phyloP scores from a whole-genome alignment of 768 basidiomycete species.

The Podaxis rugospora region DNA sequence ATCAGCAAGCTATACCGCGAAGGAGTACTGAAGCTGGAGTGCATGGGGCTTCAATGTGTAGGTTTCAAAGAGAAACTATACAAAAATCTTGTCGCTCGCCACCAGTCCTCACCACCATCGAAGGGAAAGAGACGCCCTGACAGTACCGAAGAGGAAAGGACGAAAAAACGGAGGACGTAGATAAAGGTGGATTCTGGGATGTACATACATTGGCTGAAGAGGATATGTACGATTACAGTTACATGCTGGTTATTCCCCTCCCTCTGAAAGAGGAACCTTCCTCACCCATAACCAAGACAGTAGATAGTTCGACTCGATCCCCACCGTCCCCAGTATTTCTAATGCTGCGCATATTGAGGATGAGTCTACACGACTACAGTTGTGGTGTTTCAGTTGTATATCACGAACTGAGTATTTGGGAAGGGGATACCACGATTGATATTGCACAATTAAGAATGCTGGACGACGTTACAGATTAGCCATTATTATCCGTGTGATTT shows the following conservation, averaged over 20 bases:
- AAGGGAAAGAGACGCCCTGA: not conserved
- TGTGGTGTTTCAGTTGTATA: not conserved
- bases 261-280: not conserved
- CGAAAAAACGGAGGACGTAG: not conserved
- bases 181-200: not conserved
- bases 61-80: not conserved
- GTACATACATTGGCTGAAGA: not conserved
- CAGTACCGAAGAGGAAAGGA: not conserved
- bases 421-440: not conserved
- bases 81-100: not conserved
- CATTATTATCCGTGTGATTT: not conserved
- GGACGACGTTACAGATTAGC: not conserved
- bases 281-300: not conserved
- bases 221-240: not conserved
- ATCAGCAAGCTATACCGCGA: slow-evolving; percentile 3
- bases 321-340: not conserved
- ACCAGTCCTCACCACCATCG: not conserved
- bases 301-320: not conserved
- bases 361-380: not conserved
- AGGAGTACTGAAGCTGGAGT: not conserved
- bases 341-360: not conserved
- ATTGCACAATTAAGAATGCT: not conserved
- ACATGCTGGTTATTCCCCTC: not conserved
- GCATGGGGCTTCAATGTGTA: not conserved
- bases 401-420: not conserved